Evolutionary conservation across 257 asterid genomes (phyloP), one percentile per base, ranked within the genome.

Genomic region (Ilex aquifolium): DNA sequence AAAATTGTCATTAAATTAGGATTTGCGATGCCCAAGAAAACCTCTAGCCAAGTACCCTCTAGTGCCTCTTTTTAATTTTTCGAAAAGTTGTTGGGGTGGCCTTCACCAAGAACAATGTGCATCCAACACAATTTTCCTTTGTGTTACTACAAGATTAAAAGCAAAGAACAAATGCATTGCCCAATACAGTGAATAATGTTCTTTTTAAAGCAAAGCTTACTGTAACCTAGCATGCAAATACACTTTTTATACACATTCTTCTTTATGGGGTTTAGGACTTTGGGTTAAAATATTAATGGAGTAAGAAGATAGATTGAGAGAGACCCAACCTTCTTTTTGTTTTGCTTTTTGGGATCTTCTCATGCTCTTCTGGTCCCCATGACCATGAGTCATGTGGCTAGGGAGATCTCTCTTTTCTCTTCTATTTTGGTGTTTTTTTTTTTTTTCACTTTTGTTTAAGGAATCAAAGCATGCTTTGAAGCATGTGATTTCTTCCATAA

Each of bases 341-440:
- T 31, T 32, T 60, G 29, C 62, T 44, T 65, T 65, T 69, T 62
- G 76, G 73, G 65, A 67, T 63, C 69, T 56, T 62, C 62, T 72
- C 56, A 57, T 71, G 57, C 69, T 68, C 60, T 48, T 62, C 12
- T 40, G 51, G 32, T 39, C 49, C 60, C 63, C 64, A 57, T 74
- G 76, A 72, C 74, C 77, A 51, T 64, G 61, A 54, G 52, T 61
- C 79, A 73, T 70, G 77, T 74, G 73, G 65, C 10, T 53, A 39
- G 74, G 62, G 32, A 40, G 15, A 48, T 21, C 74, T n/a, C 30
- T 13, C 48, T 48, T 7, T 29, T 53, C 64, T 57, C 56, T 57
- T 39, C 63, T 31, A 30, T 27, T 31, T 6, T 67, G 15, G 44
- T 48, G 10, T 16, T 14, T 3, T 9, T 30, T 46, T 61, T 57